Base-by-base conservation (phyloP, 441 rosid species). In the Dalechampia spathulata region DNA sequence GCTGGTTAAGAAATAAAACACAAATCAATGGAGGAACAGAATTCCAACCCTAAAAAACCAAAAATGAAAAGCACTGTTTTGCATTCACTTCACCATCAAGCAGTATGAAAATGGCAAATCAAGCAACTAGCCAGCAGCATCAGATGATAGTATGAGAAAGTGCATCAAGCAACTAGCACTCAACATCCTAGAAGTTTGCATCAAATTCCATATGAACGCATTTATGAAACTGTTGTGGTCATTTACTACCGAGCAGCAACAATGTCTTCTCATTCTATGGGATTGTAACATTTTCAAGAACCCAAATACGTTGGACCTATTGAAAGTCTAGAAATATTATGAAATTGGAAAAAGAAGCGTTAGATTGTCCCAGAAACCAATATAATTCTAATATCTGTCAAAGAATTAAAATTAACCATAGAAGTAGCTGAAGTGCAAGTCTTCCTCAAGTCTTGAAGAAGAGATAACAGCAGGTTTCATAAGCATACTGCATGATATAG, bases 1-100 rank as follows among this genome's bases (percentile, higher is more conserved):
- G 95, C 97, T 93, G 93, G 43, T 58, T 65, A 58, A 66, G 63
- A 67, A 67, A 68, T 39, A 45, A n/a, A n/a, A 61, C 26, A 61
- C 16, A 54, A 50, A 63, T 76, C 47, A 71, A 67, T 44, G 50
- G 45, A 54, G 61, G 38, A 47, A 52, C 19, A 52, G 7, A 14
- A 28, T 42, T 39, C 1, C 39, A 36, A 2, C 12, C 1, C 10
- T 10, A 9, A n/a, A n/a, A n/a, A n/a, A n/a, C n/a, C n/a, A n/a
- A n/a, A n/a, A n/a, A n/a, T n/a, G n/a, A n/a, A n/a, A n/a, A n/a
- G n/a, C n/a, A n/a, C n/a, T n/a, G 12, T 1, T 1, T 36, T 11
- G 15, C 39, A 36, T 10, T 36, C 39, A 36, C 15, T 36, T 36
- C 3, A 36, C 14, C 14, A 3, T 32, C 10, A 34, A 0, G 1